A percentile compares a stretch with the other conserved stretches of the same genome.
These are phyloP conservation scores for Aegilops bicornis DNA, from an alignment of 176 grass and related monocot species.

Conservation along the genomic window DNA sequence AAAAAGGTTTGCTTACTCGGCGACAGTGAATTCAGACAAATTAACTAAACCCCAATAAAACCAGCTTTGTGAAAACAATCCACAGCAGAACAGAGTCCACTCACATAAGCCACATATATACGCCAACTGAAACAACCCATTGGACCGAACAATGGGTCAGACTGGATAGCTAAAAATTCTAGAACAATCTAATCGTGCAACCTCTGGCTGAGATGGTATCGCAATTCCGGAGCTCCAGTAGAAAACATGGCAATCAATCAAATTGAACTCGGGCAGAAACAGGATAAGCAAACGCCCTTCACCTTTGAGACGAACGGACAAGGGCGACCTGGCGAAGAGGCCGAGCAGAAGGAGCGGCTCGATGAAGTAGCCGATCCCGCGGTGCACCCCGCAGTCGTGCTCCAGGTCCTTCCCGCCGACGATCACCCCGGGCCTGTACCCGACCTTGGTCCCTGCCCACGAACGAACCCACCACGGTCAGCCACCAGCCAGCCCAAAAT, in stretches of 20 bases:
- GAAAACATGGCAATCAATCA: not conserved
- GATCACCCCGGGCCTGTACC: slow-evolving; percentile 70
- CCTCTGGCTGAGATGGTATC: not conserved
- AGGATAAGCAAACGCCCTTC: not conserved
- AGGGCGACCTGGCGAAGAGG: slow-evolving; percentile 59
- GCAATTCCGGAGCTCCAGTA: not conserved
- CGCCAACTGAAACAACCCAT: not conserved
- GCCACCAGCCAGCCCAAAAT: slow-evolving; percentile 7
- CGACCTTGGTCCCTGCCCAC: slow-evolving; percentile 63
- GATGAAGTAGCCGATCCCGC: slow-evolving; percentile 82
- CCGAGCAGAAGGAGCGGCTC: slow-evolving; percentile 79
- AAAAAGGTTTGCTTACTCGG: not conserved
- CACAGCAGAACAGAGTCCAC: not conserved
- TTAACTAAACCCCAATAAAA: not conserved
- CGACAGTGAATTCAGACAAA: not conserved
- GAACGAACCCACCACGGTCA: not conserved
- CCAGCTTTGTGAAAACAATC: not conserved
- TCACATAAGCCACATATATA: not conserved
- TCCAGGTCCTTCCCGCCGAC: slow-evolving; percentile 57
- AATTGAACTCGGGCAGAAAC: not conserved
- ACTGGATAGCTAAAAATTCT: not conserved
- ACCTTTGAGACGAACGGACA: slow-evolving; percentile 79
- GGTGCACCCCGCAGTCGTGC: slow-evolving; percentile 75
- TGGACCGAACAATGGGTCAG: not conserved
- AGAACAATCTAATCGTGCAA: not conserved